Percentiles rank a stretch among this genome's conserved stretches.
Evolutionary conservation across 495 filamentous ascomycete species (phyloP).

Genomic region (Lichina pygmaea): DNA sequence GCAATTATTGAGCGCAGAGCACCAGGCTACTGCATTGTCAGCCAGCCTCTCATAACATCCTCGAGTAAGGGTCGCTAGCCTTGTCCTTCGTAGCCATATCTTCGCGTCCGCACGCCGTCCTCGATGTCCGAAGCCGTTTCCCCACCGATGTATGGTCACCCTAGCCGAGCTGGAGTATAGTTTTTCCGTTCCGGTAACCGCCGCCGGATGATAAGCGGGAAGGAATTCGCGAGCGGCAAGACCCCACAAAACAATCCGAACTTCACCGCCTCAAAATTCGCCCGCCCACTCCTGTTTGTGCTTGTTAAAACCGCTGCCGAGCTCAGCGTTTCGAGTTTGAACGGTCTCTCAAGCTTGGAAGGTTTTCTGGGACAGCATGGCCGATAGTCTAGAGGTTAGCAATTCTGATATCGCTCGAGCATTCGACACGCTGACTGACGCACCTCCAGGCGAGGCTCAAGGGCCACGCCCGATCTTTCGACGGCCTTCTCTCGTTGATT

Average conservation of each 20-base stretch:
- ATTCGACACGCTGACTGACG: not conserved
- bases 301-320: not conserved
- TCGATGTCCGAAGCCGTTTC: too few species aligned
- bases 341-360: not conserved
- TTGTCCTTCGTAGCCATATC: too few species aligned
- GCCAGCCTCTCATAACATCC: not conserved
- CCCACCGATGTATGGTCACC: too few species aligned
- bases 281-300: not conserved
- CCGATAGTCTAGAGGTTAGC: conserved; percentile 1
- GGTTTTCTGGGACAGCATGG: not conserved
- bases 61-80: too few species aligned
- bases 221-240: too few species aligned
- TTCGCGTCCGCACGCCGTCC: too few species aligned
- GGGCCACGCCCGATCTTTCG: conserved; percentile 65
- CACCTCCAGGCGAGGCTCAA: conserved; percentile 47
- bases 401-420: not conserved
- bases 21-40: conserved; percentile 27
- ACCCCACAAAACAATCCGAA: not conserved
- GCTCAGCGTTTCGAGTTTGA: not conserved
- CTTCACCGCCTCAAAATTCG: not conserved
- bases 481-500: conserved; percentile 74
- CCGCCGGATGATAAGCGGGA: too few species aligned
- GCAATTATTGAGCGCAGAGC: conserved; percentile 66
- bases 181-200: too few species aligned
- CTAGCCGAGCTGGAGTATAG: too few species aligned